Conservation (phyloP, 257 asterid species). For the Solanum clarkiae region DNA sequence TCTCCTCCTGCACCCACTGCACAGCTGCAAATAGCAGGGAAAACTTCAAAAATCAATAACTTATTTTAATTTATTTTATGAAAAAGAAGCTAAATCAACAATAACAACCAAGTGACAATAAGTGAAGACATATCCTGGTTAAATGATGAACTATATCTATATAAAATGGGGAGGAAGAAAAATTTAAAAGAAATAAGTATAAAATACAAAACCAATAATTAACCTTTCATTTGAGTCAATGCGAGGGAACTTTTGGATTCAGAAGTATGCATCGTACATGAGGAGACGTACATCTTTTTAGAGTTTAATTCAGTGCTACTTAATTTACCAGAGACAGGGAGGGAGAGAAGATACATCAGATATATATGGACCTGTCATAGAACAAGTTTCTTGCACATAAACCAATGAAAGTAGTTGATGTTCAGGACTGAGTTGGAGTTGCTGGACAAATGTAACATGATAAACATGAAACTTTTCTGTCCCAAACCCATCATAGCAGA, state of each 20-base stretch:
- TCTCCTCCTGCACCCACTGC: slow-evolving; percentile 83
- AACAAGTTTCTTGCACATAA: not conserved
- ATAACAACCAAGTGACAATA: not conserved
- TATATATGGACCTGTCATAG: not conserved
- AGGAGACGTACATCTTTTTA: not conserved
- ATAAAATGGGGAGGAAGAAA: not conserved
- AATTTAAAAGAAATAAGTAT: not conserved
- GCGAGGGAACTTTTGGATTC: not conserved
- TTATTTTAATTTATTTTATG: not conserved
- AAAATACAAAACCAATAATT: not conserved
- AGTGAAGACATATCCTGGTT: not conserved
- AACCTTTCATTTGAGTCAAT: not conserved
- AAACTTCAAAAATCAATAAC: not conserved
- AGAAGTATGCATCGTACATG: not conserved
- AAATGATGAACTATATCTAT: not conserved
- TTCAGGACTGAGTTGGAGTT: not conserved
- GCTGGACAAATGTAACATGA: not conserved
- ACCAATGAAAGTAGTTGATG: not conserved
- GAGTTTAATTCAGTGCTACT: not conserved
- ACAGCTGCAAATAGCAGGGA: slow-evolving; percentile 34
- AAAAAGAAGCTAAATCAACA: not conserved
- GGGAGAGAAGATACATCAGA: not conserved
- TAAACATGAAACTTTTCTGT: not conserved
- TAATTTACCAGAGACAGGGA: not conserved
- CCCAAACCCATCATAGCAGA: not conserved